A percentile compares a stretch with the other conserved stretches of the same genome.
phyloP scores from a whole-genome alignment of 768 basidiomycete genomes.

The Trametes coccinea region DNA sequence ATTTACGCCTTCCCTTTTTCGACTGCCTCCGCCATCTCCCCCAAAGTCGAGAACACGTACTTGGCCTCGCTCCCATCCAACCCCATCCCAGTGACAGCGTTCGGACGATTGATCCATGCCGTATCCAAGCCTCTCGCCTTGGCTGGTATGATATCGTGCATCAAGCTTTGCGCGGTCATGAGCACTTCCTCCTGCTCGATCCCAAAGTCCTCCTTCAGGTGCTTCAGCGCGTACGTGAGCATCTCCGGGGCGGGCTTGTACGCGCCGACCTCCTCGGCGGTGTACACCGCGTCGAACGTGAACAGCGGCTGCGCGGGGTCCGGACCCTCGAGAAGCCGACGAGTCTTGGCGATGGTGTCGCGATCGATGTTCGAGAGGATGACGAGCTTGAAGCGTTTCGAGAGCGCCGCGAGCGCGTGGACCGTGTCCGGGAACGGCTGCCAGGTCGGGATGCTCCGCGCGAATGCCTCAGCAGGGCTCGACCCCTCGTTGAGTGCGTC shows the following conservation, averaged over 20 bases:
- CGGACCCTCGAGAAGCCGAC: constrained; percentile 45
- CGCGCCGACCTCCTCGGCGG: constrained; percentile 70
- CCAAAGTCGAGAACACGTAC: constrained; percentile 54
- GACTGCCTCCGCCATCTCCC: constrained; percentile 61
- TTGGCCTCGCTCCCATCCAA: constrained; percentile 26
- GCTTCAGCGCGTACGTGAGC: constrained; percentile 50
- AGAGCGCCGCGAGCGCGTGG: constrained; percentile 57
- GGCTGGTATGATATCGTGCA: constrained; percentile 68
- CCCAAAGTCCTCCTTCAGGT: constrained; percentile 32
- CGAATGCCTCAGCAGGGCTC: constrained; percentile 49
- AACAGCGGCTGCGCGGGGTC: constrained; percentile 37
- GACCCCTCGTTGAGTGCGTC: neutral
- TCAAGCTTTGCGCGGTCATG: constrained; percentile 66
- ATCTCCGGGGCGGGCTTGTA: constrained; percentile 69
- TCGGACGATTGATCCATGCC: constrained; percentile 66
- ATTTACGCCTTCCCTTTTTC: constrained; percentile 33
- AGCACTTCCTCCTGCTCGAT: constrained; percentile 50
- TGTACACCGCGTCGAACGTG: constrained; percentile 65
- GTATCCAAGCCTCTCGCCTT: constrained; percentile 53
- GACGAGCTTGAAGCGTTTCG: constrained; percentile 64
- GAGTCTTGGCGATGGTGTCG: constrained; percentile 60
- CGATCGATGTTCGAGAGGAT: constrained; percentile 79
- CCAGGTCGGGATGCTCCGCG: constrained; percentile 62
- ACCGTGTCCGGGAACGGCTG: constrained; percentile 66
- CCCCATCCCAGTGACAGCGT: constrained; percentile 40